Base-by-base conservation (phyloP, 148 eudicot species). In the Euryodendron excelsum region DNA sequence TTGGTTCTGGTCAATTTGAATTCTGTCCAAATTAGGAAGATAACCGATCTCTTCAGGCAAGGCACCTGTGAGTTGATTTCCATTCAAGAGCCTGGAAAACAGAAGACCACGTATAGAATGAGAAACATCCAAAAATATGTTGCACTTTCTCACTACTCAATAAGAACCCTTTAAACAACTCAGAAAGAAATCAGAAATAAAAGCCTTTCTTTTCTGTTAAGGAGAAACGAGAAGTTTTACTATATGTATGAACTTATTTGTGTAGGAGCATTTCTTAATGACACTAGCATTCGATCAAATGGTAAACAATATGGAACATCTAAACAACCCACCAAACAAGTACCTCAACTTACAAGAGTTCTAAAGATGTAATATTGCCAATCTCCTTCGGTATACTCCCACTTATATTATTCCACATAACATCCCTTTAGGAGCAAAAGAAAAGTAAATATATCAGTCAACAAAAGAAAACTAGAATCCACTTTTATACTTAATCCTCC, bases 11-110 rank as follows among this genome's bases (percentile, higher is more conserved):
- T 93, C 97, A 82, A 93, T 89, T 74, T 93, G 94, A 72, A 91
- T 85, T 74, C 91, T 83, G 79, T 84, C 80, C 62, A 93, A 79
- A 72, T 88, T 80, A 30, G 90, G 89, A 76, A 93, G 93, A 86
- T 80, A 80, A 27, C 95, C 95, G 31, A 91, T 76, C 82, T 91
- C 94, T 47, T 90, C 97, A 66, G 97, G 98, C 80, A 94, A 90
- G 33, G 87, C 70, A 50, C 98, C 98, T 59, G 90, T 87, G 66
- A 94, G 81, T 69, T 90, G 85, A 81, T 94, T 94, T 78, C 98
- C 98, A 69, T 85, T 94, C 83, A 94, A 82, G 37, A 94, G 92
- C 88, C 93, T 91, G 81, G 25, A 83, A 69, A 73, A 44, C 77
- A 81, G 50, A 70, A 72, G 48, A 66, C 15, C 58, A 67, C 30